Evolutionary conservation across 164 flowering plant genomes (phyloP).

Genomic region (Akebia trifoliata): DNA sequence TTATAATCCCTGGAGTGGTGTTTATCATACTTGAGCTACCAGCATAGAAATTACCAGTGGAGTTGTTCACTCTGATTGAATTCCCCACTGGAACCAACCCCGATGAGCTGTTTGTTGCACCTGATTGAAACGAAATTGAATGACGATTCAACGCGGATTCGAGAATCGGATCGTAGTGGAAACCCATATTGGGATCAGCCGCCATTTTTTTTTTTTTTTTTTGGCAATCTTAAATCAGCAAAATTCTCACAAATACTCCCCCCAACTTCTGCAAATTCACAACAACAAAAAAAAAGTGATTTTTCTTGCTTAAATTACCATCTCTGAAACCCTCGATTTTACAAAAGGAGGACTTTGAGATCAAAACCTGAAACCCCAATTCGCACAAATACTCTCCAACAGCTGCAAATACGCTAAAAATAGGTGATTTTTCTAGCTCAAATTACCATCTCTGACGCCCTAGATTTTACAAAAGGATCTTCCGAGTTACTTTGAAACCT

Average conservation of each 20-base stretch:
- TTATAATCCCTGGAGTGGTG: neutral
- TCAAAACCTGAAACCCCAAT: too few relatives aligned
- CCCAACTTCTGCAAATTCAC: neutral
- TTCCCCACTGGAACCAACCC: constrained; percentile 18
- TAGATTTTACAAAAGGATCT: neutral
- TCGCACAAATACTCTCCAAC: too few relatives aligned
- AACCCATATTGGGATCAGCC: constrained; percentile 47
- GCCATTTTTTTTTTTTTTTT: constrained; percentile 39
- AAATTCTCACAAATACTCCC: neutral
- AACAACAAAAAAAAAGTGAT: neutral
- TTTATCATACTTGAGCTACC: constrained; percentile 24
- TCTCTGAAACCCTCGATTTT: too few relatives aligned
- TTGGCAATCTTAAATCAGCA: neutral
- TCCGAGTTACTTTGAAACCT: neutral
- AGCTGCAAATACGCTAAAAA: too few relatives aligned
- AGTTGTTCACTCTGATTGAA: neutral
- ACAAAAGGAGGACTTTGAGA: too few relatives aligned
- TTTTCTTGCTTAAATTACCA: too few relatives aligned
- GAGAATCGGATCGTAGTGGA: constrained; percentile 31
- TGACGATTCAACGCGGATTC: constrained; percentile 38
- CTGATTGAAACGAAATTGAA: constrained; percentile 47
- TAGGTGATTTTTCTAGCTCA: too few relatives aligned
- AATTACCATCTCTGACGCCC: neutral
- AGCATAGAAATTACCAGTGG: constrained; percentile 9
- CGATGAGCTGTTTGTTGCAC: constrained; percentile 25